A percentile compares a stretch with the other conserved stretches of the same genome.
Evolutionary conservation across 208 protist genomes (phyloP).

Genomic region (Trypanosoma rangeli): DNA sequence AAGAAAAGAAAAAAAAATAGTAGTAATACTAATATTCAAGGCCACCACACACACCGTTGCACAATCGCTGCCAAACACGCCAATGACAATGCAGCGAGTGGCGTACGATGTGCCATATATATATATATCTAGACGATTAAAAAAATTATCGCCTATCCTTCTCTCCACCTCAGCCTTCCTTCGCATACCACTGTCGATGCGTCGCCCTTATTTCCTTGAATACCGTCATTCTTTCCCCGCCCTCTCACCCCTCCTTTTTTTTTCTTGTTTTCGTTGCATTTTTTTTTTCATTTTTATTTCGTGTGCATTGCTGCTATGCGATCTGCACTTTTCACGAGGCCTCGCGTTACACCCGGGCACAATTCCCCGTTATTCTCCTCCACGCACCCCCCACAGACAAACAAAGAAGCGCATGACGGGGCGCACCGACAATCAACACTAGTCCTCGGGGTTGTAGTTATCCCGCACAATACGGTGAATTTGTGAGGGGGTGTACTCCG

Average conservation of each 20-base stretch:
- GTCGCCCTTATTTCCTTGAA: too few species aligned
- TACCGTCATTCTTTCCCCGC: too few species aligned
- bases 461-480: slow-evolving; percentile 96
- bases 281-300: background rate
- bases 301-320: background rate
- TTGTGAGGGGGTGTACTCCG: slow-evolving; percentile 94
- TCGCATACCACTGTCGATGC: background rate
- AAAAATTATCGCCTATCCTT: background rate
- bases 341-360: background rate
- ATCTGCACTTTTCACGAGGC: background rate
- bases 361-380: background rate
- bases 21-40: background rate
- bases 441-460: slow-evolving; percentile 96
- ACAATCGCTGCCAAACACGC: background rate
- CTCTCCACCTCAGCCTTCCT: background rate
- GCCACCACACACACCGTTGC: background rate
- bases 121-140: background rate
- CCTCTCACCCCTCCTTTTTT: too few species aligned
- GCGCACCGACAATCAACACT: background rate
- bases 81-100: background rate
- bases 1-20: background rate
- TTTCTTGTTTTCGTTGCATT: background rate
- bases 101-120: background rate
- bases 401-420: too few species aligned
- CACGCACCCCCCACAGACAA: too few species aligned